Base-by-base conservation (phyloP, 192 early-diverging fungal species). In the Umbelopsis ramanniana region DNA sequence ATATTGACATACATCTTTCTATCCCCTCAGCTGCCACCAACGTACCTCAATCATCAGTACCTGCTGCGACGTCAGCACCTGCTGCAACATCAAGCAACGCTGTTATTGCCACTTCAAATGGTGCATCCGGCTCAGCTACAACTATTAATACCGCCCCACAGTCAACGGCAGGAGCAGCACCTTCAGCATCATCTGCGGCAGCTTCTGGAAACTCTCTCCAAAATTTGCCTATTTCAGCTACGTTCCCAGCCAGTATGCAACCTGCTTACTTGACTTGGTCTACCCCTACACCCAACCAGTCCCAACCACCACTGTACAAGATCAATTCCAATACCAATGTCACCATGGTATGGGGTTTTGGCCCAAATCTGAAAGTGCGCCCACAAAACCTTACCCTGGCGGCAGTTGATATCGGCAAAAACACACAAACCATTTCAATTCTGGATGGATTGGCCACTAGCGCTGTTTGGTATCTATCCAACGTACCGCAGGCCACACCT, bases 271-370 rank as follows among this genome's bases (percentile, higher is more conserved):
- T 72, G 35, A 26, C 63, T 19, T 75, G 73, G 46, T 46, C 74
- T 50, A 54, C 72, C 15, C 79, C 79, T 33, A 81, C 70, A 22
- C 29, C 69, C 10, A 74, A 71, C 67, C 69, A 74, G 69, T 76
- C 75, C 33, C 53, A 72, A n/a, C 40, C 69, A 6, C 79, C 79
- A 17, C 67, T 81, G 26, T 76, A 71, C 38, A 69, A 72, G 11
- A 71, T 74, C 12, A 66, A 68, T 43, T 0, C 60, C 8, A 77
- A 67, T 35, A 73, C 74, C 53, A 79, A 79, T 50, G 73, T 81
- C 66, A 81, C 79, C 15, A 72, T 81, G 68, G 22, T 71, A 3
- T 81, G 79, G 79, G 45, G 37, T 45, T 81, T 72, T 46, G 57
- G 57, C 23, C 74, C 79, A 26, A 69, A 77, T 52, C 70, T 81